Conservation (phyloP, 768 basidiomycete genomes). For the Leccinellum rugosiceps region DNA sequence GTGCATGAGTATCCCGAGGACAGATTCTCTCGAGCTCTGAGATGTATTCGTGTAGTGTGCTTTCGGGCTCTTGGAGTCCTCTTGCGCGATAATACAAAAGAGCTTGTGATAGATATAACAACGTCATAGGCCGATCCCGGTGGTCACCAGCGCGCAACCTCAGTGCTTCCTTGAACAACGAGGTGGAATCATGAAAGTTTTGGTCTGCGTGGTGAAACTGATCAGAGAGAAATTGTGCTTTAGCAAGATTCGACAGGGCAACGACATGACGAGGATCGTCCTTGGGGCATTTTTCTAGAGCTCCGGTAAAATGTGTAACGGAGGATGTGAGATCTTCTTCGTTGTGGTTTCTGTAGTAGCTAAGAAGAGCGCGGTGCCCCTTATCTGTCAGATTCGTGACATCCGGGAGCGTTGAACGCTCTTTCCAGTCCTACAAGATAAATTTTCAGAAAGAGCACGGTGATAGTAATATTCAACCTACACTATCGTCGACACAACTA, state of each 20-base stretch:
- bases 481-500: not conserved
- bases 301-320: slow-evolving; percentile 2
- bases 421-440: not conserved
- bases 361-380: slow-evolving; percentile 1
- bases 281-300: not conserved
- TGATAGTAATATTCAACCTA: not conserved
- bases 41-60: no score
- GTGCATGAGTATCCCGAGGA: no score
- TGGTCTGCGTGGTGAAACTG: not conserved
- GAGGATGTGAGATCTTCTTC: not conserved
- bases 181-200: not conserved
- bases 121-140: slow-evolving; percentile 6
- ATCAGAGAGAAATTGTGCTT: not conserved
- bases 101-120: not conserved
- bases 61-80: no score
- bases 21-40: no score
- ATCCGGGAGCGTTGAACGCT: not conserved
- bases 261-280: not conserved
- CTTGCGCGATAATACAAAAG: not conserved
- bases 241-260: slow-evolving; percentile 12
- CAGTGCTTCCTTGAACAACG: slow-evolving; percentile 16
- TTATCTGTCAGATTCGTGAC: not conserved
- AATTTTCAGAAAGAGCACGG: not conserved
- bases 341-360: not conserved
- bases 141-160: not conserved